Evolutionary conservation across 768 basidiomycete genomes (phyloP).

Genomic region (Rhodosporidiobolus odoratus): DNA sequence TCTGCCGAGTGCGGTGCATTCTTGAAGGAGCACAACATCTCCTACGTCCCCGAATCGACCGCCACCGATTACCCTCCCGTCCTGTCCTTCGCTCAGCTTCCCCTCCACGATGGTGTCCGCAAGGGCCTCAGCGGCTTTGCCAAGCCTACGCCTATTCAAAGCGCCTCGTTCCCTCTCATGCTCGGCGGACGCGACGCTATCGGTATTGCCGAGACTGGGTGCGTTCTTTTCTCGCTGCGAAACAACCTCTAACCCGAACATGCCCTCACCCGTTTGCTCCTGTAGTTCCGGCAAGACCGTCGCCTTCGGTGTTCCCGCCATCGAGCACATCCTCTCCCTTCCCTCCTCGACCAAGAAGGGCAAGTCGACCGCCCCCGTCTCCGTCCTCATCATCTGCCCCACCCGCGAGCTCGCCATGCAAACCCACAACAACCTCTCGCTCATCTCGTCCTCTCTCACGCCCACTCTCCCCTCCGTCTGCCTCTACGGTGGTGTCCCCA

Average conservation of each 20-base stretch:
- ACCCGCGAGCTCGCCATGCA: slow-evolving; percentile 95
- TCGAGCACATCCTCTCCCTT: slow-evolving; percentile 52
- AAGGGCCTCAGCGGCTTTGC: slow-evolving; percentile 65
- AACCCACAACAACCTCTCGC: slow-evolving; percentile 75
- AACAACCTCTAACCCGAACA: background rate
- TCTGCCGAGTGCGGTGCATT: slow-evolving; percentile 58
- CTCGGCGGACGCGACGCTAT: slow-evolving; percentile 59
- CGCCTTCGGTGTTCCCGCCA: slow-evolving; percentile 90
- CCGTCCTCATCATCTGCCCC: slow-evolving; percentile 77
- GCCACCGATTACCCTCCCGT: slow-evolving; percentile 59
- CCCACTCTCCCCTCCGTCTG: slow-evolving; percentile 71
- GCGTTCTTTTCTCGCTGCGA: slow-evolving; percentile 45
- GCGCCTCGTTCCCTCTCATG: slow-evolving; percentile 56
- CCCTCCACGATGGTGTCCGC: slow-evolving; percentile 60
- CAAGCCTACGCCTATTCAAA: slow-evolving; percentile 90
- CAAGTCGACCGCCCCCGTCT: slow-evolving; percentile 39
- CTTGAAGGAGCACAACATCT: slow-evolving; percentile 66
- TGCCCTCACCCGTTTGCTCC: background rate
- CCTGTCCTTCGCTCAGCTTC: slow-evolving; percentile 67
- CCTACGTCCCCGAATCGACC: slow-evolving; percentile 58
- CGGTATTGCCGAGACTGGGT: slow-evolving; percentile 94
- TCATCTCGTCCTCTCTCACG: slow-evolving; percentile 62
- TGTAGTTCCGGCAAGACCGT: slow-evolving; percentile 71
- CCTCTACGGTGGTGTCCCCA: slow-evolving; percentile 90
- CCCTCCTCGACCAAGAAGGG: slow-evolving; percentile 41